A percentile compares a stretch with the other conserved stretches of the same genome.
These are phyloP conservation scores for Agastache rugosa DNA, from an alignment of 257 asterid genomes.

Conservation along the genomic window DNA sequence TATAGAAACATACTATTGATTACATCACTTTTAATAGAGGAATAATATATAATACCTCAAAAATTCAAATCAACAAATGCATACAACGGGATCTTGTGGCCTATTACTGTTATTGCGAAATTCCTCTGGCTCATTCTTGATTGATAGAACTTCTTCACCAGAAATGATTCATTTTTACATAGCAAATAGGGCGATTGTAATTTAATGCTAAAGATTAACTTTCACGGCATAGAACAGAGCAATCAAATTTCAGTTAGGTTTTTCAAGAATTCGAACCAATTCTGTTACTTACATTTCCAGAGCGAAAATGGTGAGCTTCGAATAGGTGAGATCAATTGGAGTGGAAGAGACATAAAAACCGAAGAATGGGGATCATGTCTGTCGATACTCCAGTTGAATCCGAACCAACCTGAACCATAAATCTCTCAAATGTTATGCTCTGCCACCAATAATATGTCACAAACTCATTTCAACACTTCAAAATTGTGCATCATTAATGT, in stretches of 20 bases:
- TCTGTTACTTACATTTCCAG: conserved; percentile 60
- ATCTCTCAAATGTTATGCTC: conserved; percentile 58
- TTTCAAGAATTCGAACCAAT: background rate
- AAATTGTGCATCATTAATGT: background rate
- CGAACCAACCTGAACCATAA: conserved; percentile 75
- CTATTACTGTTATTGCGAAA: too few species aligned
- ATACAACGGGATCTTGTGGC: too few species aligned
- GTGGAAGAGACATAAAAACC: conserved; percentile 77
- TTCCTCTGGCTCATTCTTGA: too few species aligned
- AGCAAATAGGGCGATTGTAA: too few species aligned
- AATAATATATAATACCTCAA: too few species aligned
- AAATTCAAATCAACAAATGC: too few species aligned
- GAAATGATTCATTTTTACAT: too few species aligned
- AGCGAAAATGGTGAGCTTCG: conserved; percentile 60
- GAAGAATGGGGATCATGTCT: conserved; percentile 83
- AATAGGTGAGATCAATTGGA: conserved; percentile 63
- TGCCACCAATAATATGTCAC: too few species aligned
- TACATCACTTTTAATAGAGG: too few species aligned
- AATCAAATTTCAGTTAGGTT: background rate
- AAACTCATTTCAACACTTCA: conserved; percentile 6
- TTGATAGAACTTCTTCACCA: too few species aligned
- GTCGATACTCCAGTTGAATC: conserved; percentile 74
- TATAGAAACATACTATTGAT: too few species aligned
- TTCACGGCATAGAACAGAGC: background rate
- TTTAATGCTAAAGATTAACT: too few species aligned